Evolutionary conservation across 2,329 filamentous ascomycete species (phyloP).

Genomic region (Cytospora mali): DNA sequence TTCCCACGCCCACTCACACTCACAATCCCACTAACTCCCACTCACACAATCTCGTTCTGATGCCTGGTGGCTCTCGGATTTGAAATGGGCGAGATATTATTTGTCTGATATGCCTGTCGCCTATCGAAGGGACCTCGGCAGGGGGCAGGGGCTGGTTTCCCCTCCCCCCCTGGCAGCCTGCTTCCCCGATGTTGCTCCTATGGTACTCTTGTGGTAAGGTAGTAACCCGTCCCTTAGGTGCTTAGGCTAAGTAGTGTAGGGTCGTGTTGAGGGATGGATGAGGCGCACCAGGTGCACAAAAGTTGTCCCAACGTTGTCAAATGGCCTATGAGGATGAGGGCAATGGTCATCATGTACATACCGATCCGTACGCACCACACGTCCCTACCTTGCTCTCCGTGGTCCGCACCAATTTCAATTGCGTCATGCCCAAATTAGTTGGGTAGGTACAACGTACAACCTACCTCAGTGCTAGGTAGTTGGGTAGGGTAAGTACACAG

Average conservation of each 20-base stretch:
- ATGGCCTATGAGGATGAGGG: conserved; percentile 26
- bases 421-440: conserved; percentile 5
- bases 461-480: too few relatives aligned
- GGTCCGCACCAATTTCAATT: not conserved
- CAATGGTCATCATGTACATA: conserved; percentile 26
- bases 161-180: too few relatives aligned
- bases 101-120: conserved; percentile 19
- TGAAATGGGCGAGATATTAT: conserved; percentile 27
- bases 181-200: too few relatives aligned
- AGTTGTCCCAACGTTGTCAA: not conserved
- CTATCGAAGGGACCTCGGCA: too few relatives aligned
- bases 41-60: not conserved
- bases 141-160: too few relatives aligned
- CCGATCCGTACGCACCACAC: too few relatives aligned
- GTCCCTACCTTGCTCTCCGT: too few relatives aligned
- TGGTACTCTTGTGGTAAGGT: too few relatives aligned
- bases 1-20: too few relatives aligned
- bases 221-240: not conserved
- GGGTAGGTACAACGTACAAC: not conserved
- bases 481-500: too few relatives aligned
- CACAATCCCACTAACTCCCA: not conserved
- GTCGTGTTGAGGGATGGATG: conserved; percentile 11
- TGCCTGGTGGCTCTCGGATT: conserved; percentile 11
- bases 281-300: too few relatives aligned
- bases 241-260: not conserved